Percentiles rank a stretch among this genome's conserved stretches.
phyloP scores from a whole-genome alignment of 768 basidiomycete species.

The Mycena albidolilacea region DNA sequence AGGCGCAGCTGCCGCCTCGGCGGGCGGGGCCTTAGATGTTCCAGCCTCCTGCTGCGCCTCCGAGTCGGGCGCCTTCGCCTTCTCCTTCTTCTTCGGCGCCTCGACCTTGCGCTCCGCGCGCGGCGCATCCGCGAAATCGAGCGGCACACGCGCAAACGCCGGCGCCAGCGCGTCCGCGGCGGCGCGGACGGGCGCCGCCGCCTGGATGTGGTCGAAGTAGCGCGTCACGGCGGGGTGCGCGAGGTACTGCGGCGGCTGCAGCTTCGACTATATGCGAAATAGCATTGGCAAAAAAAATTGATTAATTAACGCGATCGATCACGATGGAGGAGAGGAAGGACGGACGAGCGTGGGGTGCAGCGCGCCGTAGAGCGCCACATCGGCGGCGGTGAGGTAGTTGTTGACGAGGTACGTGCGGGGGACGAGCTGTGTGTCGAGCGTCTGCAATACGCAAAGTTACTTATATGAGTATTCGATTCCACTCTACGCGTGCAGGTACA shows the following conservation, averaged over 20 bases:
- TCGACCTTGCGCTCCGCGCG: conserved; percentile 80
- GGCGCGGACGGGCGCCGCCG: conserved; percentile 71
- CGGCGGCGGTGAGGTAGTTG: conserved; percentile 90
- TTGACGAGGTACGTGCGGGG: conserved; percentile 89
- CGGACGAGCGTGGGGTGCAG: conserved; percentile 87
- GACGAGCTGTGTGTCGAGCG: conserved; percentile 77
- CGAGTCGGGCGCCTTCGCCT: conserved; percentile 56
- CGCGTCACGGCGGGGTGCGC: conserved; percentile 87
- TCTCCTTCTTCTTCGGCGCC: conserved; percentile 84
- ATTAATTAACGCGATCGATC: conserved; percentile 17
- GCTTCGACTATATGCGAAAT: conserved; percentile 66
- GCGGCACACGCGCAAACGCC: conserved; percentile 68
- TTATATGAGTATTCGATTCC: background rate
- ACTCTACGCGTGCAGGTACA: background rate
- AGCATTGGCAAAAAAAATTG: background rate
- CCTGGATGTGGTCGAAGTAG: conserved; percentile 96
- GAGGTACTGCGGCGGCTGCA: conserved; percentile 82
- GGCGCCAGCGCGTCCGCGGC: conserved; percentile 66
- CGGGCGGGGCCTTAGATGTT: conserved; percentile 47
- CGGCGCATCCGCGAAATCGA: conserved; percentile 86
- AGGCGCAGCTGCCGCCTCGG: conserved; percentile 31
- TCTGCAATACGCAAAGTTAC: conserved; percentile 56
- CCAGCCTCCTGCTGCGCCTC: conserved; percentile 37
- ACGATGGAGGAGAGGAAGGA: conserved; percentile 25
- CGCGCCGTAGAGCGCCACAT: conserved; percentile 92